Evolutionary conservation across 495 filamentous ascomycete species (phyloP), one percentile per base, ranked within the genome.

Genomic region (Aspergillus diversus): DNA sequence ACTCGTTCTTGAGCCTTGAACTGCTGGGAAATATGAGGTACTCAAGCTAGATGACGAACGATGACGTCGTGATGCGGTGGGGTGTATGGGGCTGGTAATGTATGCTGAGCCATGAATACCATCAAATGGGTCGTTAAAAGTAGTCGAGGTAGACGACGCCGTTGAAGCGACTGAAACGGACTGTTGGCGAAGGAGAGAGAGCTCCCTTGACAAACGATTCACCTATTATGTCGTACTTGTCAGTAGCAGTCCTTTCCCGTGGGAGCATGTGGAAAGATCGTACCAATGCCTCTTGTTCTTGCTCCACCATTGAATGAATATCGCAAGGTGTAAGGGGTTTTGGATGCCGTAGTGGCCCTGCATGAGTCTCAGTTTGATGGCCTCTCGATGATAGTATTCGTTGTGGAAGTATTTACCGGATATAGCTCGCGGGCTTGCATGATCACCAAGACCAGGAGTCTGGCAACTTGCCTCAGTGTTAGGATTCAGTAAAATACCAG

Each of bases 271-370:
- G 15, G 12, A 9, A 16, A 11, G 42, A 32, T 78, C 85, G 59
- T 83, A 94, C 93, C 69, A 97, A 88, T n/a, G 91, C 89, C 73
- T 97, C 93, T 70, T 97, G 93, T 69, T 97, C 93, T 70, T 93
- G 92, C 77, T 97, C 93, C 42, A 96, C 81, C 73, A 93, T 86
- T 64, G 89, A 76, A 75, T 97, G 92, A 43, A 97, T 79, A 70
- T 97, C 93, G 2, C 90, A 90, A 9, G 92, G 88, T 0, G 93
- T 96, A 63, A 96, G 73, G 0, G 92, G 93, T 52, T 90, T 84
- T 0, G 93, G 92, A 66, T 94, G 92, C 66, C 93, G 87, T 64
- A 92, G 60, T 63, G 85, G 92, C 17, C 83, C 92, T 75, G 55
- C 32, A 27, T 5, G 15, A 7, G 4, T 15, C 8, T 55, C 8